These are phyloP conservation scores for Alternaria triticina DNA, from an alignment of 2,329 filamentous ascomycete species.

Conservation along the genomic window DNA sequence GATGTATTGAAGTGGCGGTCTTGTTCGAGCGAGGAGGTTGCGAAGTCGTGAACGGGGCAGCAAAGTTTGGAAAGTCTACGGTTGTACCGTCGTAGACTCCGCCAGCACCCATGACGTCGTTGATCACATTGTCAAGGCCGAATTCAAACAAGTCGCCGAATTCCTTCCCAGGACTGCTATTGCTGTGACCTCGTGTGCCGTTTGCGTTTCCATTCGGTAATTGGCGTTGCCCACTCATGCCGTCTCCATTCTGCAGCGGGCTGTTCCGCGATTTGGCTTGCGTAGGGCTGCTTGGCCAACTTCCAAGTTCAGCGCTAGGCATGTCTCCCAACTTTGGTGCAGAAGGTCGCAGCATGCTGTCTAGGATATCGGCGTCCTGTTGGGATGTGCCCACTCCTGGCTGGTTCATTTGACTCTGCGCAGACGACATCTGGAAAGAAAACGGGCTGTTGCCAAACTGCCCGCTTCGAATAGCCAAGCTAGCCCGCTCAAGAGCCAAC, in stretches of 20 bases:
- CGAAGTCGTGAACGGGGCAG: background rate
- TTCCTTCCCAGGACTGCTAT: conserved; percentile 12
- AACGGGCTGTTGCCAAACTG: conserved; percentile 22
- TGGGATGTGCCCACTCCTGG: conserved; percentile 21
- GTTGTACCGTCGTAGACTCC: conserved; percentile 7
- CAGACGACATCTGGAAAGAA: background rate
- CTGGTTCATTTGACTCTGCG: conserved; percentile 16
- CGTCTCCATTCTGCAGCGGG: background rate
- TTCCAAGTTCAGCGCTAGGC: conserved; percentile 19
- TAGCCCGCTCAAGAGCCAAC: conserved; percentile 48
- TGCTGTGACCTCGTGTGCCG: background rate
- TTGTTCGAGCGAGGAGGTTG: background rate
- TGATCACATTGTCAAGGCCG: conserved; percentile 37
- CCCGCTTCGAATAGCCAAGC: conserved; percentile 31
- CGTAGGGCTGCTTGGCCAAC: conserved; percentile 28
- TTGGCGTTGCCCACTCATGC: background rate
- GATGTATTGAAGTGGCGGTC: background rate
- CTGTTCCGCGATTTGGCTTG: background rate
- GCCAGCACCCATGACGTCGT: conserved; percentile 32
- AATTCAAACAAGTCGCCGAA: conserved; percentile 30
- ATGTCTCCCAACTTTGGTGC: conserved; percentile 38
- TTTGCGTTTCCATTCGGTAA: background rate
- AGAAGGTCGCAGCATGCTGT: conserved; percentile 37
- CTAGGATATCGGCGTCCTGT: conserved; percentile 29
- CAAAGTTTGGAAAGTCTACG: conserved; percentile 5